Conservation (phyloP, 2,329 filamentous ascomycete species). For the Ampelomyces quisqualis region DNA sequence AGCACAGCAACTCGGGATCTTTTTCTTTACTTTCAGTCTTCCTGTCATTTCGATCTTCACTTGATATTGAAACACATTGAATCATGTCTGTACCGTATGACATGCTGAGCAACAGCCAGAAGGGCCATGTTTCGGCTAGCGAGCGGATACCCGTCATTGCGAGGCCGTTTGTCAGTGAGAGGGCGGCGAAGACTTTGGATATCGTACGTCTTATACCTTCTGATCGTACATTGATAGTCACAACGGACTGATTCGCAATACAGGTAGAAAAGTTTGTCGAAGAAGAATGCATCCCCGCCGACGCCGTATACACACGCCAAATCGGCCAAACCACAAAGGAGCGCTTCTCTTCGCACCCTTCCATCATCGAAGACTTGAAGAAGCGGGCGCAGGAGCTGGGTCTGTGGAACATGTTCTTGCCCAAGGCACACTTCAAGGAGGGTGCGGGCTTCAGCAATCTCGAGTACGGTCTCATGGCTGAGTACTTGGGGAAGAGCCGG, state of each 20-base stretch:
- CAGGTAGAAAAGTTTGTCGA: slow-evolving; percentile 93
- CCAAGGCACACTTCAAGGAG: slow-evolving; percentile 92
- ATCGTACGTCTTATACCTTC: no score
- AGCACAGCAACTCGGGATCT: slow-evolving; percentile 20
- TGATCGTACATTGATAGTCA: no score
- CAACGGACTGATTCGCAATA: slow-evolving; percentile 5
- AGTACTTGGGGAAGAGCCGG: slow-evolving; percentile 85
- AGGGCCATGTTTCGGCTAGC: slow-evolving; percentile 51
- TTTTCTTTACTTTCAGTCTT: slow-evolving; percentile 4
- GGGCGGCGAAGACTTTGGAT: slow-evolving; percentile 81
- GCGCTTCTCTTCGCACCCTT: slow-evolving; percentile 77
- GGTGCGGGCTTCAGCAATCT: slow-evolving; percentile 93
- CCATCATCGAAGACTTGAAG: slow-evolving; percentile 87
- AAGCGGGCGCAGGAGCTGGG: slow-evolving; percentile 76
- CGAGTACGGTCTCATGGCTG: slow-evolving; percentile 97
- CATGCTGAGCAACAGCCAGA: slow-evolving; percentile 38
- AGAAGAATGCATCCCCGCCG: slow-evolving; percentile 78
- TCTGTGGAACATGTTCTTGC: slow-evolving; percentile 98
- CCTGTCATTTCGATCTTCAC: neutral
- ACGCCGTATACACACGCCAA: slow-evolving; percentile 77
- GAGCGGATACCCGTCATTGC: slow-evolving; percentile 60
- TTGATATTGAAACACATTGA: neutral
- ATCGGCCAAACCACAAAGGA: slow-evolving; percentile 68
- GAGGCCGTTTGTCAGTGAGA: slow-evolving; percentile 71
- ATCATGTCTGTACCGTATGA: slow-evolving; percentile 39